Base-by-base conservation (phyloP, 2,329 filamentous ascomycete genomes). In the Claviceps fusiformis region DNA sequence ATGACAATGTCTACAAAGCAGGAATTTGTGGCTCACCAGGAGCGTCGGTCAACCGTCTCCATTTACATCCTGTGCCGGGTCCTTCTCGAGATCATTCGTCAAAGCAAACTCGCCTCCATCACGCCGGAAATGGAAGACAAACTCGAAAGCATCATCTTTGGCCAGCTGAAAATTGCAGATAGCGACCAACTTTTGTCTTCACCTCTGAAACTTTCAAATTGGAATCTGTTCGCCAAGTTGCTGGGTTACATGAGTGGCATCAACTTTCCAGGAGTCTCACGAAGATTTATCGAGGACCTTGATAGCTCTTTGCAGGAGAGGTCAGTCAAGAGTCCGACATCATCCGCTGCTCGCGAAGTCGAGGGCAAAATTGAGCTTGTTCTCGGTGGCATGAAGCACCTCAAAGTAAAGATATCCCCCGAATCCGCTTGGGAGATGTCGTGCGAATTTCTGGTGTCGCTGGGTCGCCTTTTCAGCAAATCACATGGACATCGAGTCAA, bases 21-120 rank as follows among this genome's bases (percentile, higher is more conserved):
- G 63, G 86, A 89, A 61, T 85, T 81, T 60, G 83, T 91, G 45
- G 79, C 84, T 15, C 80, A 92, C 62, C 86, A 89, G 3, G 93
- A 98, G 70, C 85, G 92, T 53, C 85, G 89, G 45, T 95, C 92
- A 5, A 95, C 89, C 0, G 88, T 95, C 3, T 96, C 95, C 1
- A 95, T 96, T 52, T 98, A 95, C 65, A 87, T 98, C 24, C 80
- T 98, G 3, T 98, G 93, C 66, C 83, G 93, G 35, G 92, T 97
- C 8, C 75, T 98, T 52, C 86, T 96, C 55, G 90, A 97, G 67
- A 91, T 98, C 51, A 93, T 97, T 67, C 85, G 86, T 44, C 90
- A 97, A 68, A 96, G 89, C 63, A 91, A 80, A 33, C 73, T 97
- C 48, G 78, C 83, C 39, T 86, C 83, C 24, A 89, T 98, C 61